phyloP scores from a whole-genome alignment of 2,329 filamentous ascomycete genomes.

The Alternaria angustiovoidea region DNA sequence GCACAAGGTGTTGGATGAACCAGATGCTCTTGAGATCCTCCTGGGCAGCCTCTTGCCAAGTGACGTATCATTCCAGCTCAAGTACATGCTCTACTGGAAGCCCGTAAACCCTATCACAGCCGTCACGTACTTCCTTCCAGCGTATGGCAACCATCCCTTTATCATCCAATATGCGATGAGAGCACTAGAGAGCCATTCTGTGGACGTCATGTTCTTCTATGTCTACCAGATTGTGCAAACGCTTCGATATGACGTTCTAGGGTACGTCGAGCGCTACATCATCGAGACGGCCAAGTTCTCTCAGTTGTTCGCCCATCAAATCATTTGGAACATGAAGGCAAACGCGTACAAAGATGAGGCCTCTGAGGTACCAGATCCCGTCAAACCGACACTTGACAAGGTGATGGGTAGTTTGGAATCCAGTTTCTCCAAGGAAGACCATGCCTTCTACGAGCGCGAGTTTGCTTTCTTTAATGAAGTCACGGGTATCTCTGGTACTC shows the following conservation, averaged over 20 bases:
- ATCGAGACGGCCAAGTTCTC: slow-evolving; percentile 96
- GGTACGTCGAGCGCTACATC: slow-evolving; percentile 96
- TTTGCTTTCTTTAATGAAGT: slow-evolving; percentile 99
- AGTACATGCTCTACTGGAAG: slow-evolving; percentile 93
- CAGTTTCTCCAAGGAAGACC: slow-evolving; percentile 81
- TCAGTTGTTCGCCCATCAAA: slow-evolving; percentile 98
- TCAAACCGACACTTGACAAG: slow-evolving; percentile 91
- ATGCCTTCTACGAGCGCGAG: slow-evolving; percentile 88
- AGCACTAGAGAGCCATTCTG: slow-evolving; percentile 88
- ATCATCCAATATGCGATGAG: slow-evolving; percentile 97
- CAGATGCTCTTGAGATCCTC: slow-evolving; percentile 83
- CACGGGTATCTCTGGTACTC: slow-evolving; percentile 91
- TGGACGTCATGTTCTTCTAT: slow-evolving; percentile 99
- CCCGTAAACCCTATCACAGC: slow-evolving; percentile 92
- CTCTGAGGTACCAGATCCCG: slow-evolving; percentile 84
- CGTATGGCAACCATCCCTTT: slow-evolving; percentile 89
- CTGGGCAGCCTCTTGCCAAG: slow-evolving; percentile 77
- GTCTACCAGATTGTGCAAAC: slow-evolving; percentile 98
- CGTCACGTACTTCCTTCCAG: slow-evolving; percentile 89
- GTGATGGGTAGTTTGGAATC: slow-evolving; percentile 85
- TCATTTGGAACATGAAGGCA: slow-evolving; percentile 99
- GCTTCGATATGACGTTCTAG: slow-evolving; percentile 88
- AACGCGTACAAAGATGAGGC: slow-evolving; percentile 99
- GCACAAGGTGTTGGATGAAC: slow-evolving; percentile 79
- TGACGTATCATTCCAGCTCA: slow-evolving; percentile 85